phyloP scores from a whole-genome alignment of 805 yeast genomes.

The Suhomyces tanzawaensis region DNA sequence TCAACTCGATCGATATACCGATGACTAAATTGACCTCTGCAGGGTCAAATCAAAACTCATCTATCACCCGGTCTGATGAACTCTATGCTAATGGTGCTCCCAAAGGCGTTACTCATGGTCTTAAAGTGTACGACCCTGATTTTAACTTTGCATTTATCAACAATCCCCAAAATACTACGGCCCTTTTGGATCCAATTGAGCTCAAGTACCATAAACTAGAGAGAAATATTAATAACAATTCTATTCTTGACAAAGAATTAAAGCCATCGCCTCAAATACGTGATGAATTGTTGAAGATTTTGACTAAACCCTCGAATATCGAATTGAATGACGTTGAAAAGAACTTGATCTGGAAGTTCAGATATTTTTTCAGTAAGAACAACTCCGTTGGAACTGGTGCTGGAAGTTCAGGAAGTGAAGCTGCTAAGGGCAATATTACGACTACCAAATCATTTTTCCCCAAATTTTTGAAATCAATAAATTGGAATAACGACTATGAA shows the following conservation, averaged over 20 bases:
- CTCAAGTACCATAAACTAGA: conserved; percentile 80
- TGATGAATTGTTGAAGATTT: conserved; percentile 65
- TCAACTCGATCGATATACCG: conserved; percentile 34
- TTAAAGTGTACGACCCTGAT: conserved; percentile 47
- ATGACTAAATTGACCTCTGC: conserved; percentile 6
- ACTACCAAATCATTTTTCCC: conserved; percentile 54
- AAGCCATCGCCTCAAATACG: conserved; percentile 85
- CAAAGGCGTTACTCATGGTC: background rate
- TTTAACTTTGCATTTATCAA: conserved; percentile 17
- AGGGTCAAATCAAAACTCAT: background rate
- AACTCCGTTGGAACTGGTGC: conserved; percentile 49
- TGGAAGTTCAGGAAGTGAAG: conserved; percentile 10
- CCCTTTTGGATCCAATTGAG: conserved; percentile 72
- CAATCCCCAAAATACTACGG: conserved; percentile 19
- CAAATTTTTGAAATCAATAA: conserved; percentile 81
- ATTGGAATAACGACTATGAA: conserved; percentile 85
- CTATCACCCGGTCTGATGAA: background rate
- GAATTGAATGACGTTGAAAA: conserved; percentile 79
- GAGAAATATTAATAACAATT: conserved; percentile 70
- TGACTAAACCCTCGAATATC: conserved; percentile 79
- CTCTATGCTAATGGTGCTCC: background rate
- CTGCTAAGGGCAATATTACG: conserved; percentile 42
- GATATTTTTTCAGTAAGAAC: conserved; percentile 60
- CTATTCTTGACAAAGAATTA: conserved; percentile 75
- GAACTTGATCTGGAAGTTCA: conserved; percentile 84